Percentiles rank a stretch among this genome's conserved stretches.
phyloP scores from a whole-genome alignment of 176 grass and related monocot genomes.

The Typha latifolia region DNA sequence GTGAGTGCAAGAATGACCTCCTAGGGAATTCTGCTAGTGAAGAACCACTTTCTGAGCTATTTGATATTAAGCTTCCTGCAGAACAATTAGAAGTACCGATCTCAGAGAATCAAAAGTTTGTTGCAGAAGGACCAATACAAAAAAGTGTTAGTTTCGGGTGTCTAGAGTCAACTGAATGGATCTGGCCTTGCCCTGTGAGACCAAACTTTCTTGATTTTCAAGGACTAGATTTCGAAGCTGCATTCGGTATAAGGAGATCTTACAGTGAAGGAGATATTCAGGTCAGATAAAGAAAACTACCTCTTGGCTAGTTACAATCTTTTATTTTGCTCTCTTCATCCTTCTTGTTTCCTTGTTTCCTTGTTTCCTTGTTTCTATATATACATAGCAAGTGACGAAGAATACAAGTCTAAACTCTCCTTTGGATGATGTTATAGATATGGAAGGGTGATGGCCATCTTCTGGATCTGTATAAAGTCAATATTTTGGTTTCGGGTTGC shows the following conservation, averaged over 20 bases:
- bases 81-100: constrained; percentile 41
- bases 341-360: neutral
- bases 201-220: constrained; percentile 85
- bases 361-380: neutral
- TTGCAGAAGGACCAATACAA: constrained; percentile 62
- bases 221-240: constrained; percentile 68
- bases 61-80: constrained; percentile 83
- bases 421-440: neutral
- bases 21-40: constrained; percentile 74
- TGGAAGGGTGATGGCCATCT: neutral
- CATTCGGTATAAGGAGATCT: constrained; percentile 77
- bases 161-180: constrained; percentile 64
- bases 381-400: neutral
- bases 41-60: constrained; percentile 69
- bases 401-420: neutral
- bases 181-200: constrained; percentile 34
- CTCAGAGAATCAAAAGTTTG: constrained; percentile 19
- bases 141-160: constrained; percentile 88
- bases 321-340: neutral
- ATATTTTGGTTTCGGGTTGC: no score
- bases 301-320: neutral
- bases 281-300: constrained; percentile 33
- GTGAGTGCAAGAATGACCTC: constrained; percentile 78
- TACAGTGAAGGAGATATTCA: constrained; percentile 97
- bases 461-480: no score